Base-by-base conservation (phyloP, 1,284 basidiomycete genomes). In the Apiotrichum gracile region DNA sequence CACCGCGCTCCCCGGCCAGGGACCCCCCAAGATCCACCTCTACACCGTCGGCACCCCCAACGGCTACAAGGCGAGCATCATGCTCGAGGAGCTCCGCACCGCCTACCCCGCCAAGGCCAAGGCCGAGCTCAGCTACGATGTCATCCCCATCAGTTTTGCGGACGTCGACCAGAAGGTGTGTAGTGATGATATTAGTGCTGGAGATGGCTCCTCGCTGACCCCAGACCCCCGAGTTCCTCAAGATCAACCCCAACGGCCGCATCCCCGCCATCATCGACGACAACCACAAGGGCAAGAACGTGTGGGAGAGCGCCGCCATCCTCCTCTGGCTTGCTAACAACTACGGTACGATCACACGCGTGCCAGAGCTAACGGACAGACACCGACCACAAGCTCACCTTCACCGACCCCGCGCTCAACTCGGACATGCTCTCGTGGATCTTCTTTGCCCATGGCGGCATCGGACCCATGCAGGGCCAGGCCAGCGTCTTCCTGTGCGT, bases 351-450 rank as follows among this genome's bases (percentile, higher is more conserved):
- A 26, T 4, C n/a, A 17, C 17, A 21, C 35, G 5, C 9, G 12
- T 10, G 5, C 9, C 33, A 10, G 14, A 31, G 37, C 39, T 25
- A 8, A 29, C 29, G 5, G 26, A 4, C 67, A 54, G 72, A 75
- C 55, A 59, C 57, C 54, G 79, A 83, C 13, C 68, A 75, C 68
- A 80, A 79, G 60, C 81, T 86, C 60, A 78, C 75, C 56, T 84
- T 83, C 65, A 75, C 78, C 33, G 66, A 69, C 60, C 69, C 76
- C 2, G 61, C 67, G n/a, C 70, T 75, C 43, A 59, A 64, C 29
- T 83, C 81, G 65, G 81, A 85, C 68, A 78, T 82, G 70, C 64
- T 86, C 21, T 85, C 86, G 64, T 90, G 87, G 87, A 83, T 89
- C 41, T 86, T 88, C 75, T 90, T 86, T 60, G 78, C 80, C 40